A percentile compares a stretch with the other conserved stretches of the same genome.
phyloP scores from a whole-genome alignment of 163 green algal species.

The Volvox carteri region DNA sequence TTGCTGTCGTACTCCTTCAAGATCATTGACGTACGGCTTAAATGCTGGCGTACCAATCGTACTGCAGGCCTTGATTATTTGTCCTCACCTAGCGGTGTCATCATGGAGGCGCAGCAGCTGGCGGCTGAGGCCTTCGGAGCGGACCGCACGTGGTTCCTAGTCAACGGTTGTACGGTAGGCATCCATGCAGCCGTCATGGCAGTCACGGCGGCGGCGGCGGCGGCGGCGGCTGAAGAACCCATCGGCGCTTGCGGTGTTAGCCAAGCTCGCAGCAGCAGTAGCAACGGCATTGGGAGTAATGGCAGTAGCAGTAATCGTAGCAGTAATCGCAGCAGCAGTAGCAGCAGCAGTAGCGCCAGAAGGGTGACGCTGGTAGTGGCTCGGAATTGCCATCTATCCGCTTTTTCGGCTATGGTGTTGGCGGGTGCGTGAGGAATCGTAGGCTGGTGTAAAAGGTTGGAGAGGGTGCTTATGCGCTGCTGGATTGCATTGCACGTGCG shows the following conservation, averaged over 20 bases:
- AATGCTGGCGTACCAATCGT: background rate
- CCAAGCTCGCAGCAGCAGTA: constrained; percentile 46
- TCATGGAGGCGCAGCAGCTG: constrained; percentile 81
- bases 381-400: constrained; percentile 90
- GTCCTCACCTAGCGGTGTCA: constrained; percentile 78
- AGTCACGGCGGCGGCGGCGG: background rate
- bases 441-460: background rate
- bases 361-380: constrained; percentile 79
- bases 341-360: background rate
- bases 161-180: constrained; percentile 92
- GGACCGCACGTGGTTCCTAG: constrained; percentile 88
- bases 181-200: constrained; percentile 92
- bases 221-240: background rate
- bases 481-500: too few relatives aligned
- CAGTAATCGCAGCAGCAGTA: background rate
- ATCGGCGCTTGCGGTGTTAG: background rate
- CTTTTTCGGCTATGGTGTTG: constrained; percentile 83
- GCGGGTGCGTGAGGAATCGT: constrained; percentile 58
- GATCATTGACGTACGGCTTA: too few relatives aligned
- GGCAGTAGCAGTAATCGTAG: background rate
- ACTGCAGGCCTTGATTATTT: constrained; percentile 87
- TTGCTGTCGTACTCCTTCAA: too few relatives aligned
- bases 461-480: too few relatives aligned
- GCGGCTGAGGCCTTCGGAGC: constrained; percentile 87
- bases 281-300: background rate